Percentiles rank a stretch among this genome's conserved stretches.
phyloP scores from a whole-genome alignment of 129 eudicot genomes.

The Gnaphalium uliginosum region DNA sequence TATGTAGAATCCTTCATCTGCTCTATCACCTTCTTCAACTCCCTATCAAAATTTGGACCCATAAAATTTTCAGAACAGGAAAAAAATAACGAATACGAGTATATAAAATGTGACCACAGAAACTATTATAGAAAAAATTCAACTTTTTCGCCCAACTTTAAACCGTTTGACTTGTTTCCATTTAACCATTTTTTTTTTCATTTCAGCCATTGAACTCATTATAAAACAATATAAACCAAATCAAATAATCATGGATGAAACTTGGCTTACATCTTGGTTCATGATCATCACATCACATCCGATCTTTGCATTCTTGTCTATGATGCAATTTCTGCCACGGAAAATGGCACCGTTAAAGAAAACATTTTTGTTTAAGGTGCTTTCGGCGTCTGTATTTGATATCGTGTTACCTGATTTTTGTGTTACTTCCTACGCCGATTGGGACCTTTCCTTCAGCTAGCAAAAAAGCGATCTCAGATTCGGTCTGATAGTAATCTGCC shows the following conservation, averaged over 20 bases:
- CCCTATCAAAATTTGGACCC: conserved; percentile 45
- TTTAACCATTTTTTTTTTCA: not conserved
- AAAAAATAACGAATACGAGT: not conserved
- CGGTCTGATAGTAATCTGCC: conserved; percentile 91
- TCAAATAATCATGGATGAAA: not conserved
- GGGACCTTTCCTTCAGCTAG: conserved; percentile 93
- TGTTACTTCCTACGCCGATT: conserved; percentile 82
- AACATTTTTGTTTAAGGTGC: not conserved
- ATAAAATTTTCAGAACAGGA: not conserved
- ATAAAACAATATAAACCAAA: not conserved
- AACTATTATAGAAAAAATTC: not conserved
- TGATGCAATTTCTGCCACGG: conserved; percentile 75
- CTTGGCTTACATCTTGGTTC: conserved; percentile 77
- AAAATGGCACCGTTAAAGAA: conserved; percentile 3
- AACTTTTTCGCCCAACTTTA: not conserved
- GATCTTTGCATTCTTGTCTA: conserved; percentile 94
- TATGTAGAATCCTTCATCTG: conserved; percentile 90
- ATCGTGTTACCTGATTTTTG: conserved; percentile 63
- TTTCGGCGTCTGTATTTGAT: not conserved
- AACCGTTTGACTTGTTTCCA: not conserved
- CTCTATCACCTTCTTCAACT: conserved; percentile 80
- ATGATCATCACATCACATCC: conserved; percentile 82
- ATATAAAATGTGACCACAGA: not conserved
- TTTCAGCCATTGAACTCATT: not conserved
- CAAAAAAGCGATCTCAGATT: conserved; percentile 85